phyloP scores from a whole-genome alignment of 2,329 filamentous ascomycete genomes.

The Clonostachys solani region DNA sequence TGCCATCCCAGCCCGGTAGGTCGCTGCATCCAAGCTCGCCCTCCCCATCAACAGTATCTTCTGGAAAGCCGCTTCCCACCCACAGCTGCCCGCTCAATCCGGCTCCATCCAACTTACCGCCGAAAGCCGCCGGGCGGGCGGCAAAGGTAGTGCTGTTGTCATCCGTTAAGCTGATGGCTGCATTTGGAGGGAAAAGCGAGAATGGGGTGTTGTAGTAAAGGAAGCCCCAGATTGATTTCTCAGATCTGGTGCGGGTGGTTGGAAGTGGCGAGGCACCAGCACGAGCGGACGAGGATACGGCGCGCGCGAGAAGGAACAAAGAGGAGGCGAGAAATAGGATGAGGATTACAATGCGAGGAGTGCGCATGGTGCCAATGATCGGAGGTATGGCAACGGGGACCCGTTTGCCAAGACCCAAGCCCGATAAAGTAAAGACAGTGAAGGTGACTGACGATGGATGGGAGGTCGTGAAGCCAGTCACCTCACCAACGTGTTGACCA shows the following conservation, averaged over 20 bases:
- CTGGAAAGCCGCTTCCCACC: slow-evolving; percentile 88
- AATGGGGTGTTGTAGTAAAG: slow-evolving; percentile 74
- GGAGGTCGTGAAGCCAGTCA: too few relatives aligned
- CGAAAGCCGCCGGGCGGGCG: slow-evolving; percentile 89
- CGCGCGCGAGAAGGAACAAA: slow-evolving; percentile 51
- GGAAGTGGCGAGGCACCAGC: neutral
- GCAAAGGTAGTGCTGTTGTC: slow-evolving; percentile 98
- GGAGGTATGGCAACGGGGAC: too few relatives aligned
- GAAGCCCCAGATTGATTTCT: slow-evolving; percentile 32
- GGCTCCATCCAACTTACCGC: slow-evolving; percentile 67
- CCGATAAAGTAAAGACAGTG: too few relatives aligned
- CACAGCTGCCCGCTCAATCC: slow-evolving; percentile 88
- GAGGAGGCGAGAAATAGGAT: slow-evolving; percentile 47
- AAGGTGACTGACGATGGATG: too few relatives aligned
- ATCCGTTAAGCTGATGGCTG: slow-evolving; percentile 92
- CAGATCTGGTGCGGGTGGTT: slow-evolving; percentile 8
- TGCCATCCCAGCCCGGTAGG: slow-evolving; percentile 80
- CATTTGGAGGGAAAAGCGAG: slow-evolving; percentile 90
- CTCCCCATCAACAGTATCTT: slow-evolving; percentile 67
- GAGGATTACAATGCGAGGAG: slow-evolving; percentile 49
- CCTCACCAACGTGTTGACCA: too few relatives aligned
- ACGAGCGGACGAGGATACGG: slow-evolving; percentile 31
- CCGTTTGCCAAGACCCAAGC: too few relatives aligned
- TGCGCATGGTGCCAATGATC: slow-evolving; percentile 37
- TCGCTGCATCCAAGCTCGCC: slow-evolving; percentile 95